Evolutionary conservation across 305 asterid genomes (phyloP).

Genomic region (Stenogyne calaminthoides): DNA sequence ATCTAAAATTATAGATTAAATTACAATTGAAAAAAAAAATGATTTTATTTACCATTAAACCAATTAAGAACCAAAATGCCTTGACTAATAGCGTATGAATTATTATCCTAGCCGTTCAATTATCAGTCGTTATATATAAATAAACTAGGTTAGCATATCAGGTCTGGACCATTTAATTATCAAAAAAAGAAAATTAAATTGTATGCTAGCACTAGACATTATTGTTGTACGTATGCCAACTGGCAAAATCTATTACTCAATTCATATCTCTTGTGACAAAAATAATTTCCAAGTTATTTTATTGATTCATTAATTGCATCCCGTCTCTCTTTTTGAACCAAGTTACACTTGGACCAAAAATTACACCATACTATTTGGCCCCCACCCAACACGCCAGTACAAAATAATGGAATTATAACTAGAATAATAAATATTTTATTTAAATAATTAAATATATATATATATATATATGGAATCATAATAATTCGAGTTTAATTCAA

Average conservation of each 20-base stretch:
- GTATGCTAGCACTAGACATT: neutral
- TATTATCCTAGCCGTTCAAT: slow-evolving; percentile 12
- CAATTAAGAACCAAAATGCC: neutral
- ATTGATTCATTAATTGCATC: slow-evolving; percentile 5
- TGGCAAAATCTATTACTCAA: neutral
- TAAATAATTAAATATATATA: neutral
- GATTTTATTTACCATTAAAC: no score
- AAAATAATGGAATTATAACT: neutral
- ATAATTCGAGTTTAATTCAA: neutral
- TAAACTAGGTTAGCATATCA: slow-evolving; percentile 8
- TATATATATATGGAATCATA: neutral
- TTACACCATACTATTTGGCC: neutral
- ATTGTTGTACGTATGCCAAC: neutral
- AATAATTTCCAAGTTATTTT: neutral
- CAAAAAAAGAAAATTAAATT: neutral
- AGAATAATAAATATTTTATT: neutral
- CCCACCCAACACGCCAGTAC: neutral
- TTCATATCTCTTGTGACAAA: neutral
- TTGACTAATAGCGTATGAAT: neutral
- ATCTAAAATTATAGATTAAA: no score
- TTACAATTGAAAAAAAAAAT: no score
- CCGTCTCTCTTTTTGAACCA: neutral
- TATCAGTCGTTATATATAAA: neutral
- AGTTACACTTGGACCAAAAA: neutral
- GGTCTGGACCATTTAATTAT: slow-evolving; percentile 24